Evolutionary conservation across 164 flowering plant species (phyloP).

Genomic region (Houttuynia cordata): DNA sequence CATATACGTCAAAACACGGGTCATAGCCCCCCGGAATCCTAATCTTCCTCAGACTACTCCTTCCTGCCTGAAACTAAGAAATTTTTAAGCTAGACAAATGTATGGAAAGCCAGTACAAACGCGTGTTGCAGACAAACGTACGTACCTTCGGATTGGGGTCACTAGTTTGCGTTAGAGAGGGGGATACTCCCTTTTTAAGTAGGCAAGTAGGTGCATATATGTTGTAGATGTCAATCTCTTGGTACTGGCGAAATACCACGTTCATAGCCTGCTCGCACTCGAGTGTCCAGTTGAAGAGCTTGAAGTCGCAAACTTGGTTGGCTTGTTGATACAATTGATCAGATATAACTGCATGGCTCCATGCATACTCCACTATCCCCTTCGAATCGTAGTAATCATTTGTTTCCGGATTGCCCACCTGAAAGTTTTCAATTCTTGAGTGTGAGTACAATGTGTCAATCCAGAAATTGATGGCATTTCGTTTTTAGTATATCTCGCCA

Average conservation of each 20-base stretch:
- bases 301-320: constrained; percentile 41
- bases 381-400: constrained; percentile 40
- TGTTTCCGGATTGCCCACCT: constrained; percentile 72
- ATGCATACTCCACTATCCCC: constrained; percentile 55
- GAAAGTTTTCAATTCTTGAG: neutral
- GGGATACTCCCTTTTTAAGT: constrained; percentile 3
- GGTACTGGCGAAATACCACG: constrained; percentile 20
- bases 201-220: constrained; percentile 51
- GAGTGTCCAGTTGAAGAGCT: constrained; percentile 18
- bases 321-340: constrained; percentile 29
- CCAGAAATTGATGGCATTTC: too few relatives aligned
- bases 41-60: constrained; percentile 14
- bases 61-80: neutral
- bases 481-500: too few relatives aligned
- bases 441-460: too few relatives aligned
- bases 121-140: neutral
- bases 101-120: neutral
- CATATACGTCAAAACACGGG: constrained; percentile 39
- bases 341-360: constrained; percentile 62
- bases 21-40: constrained; percentile 48
- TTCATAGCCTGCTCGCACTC: constrained; percentile 29
- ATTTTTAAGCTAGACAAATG: neutral
- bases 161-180: neutral
- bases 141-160: neutral
- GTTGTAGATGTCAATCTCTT: constrained; percentile 53